A percentile compares a stretch with the other conserved stretches of the same genome.
Conservation (phyloP, 345 rosid species). For the Theobroma cacao region DNA sequence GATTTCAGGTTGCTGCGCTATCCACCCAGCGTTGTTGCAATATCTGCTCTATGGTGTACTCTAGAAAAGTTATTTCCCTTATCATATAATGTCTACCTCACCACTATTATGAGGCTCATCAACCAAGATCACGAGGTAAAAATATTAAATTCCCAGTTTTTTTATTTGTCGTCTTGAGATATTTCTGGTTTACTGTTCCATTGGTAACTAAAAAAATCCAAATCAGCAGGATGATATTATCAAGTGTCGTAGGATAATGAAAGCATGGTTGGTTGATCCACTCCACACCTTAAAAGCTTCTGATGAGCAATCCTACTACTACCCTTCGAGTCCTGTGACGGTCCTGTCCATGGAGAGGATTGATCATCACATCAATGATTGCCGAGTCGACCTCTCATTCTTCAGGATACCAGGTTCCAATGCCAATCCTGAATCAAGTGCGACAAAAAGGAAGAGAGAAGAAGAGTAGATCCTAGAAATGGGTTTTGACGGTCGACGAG, state of each 20-base stretch:
- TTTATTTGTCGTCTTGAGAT: neutral
- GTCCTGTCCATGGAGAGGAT: slow-evolving; percentile 35
- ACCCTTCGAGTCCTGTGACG: slow-evolving; percentile 60
- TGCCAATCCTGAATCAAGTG: neutral
- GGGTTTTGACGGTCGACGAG: neutral
- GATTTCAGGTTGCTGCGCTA: slow-evolving; percentile 44
- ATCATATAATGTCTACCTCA: slow-evolving; percentile 15
- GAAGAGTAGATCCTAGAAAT: neutral
- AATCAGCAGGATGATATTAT: slow-evolving; percentile 29
- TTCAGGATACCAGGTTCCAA: slow-evolving; percentile 24
- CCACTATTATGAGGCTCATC: slow-evolving; percentile 21
- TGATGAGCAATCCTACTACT: slow-evolving; percentile 3
- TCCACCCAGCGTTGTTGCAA: slow-evolving; percentile 54
- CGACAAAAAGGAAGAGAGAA: slow-evolving; percentile 42
- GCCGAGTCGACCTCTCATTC: slow-evolving; percentile 36
- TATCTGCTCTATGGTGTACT: slow-evolving; percentile 41
- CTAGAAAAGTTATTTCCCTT: slow-evolving; percentile 34
- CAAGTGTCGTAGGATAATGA: slow-evolving; percentile 39
- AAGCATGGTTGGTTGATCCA: slow-evolving; percentile 18
- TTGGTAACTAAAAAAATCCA: neutral
- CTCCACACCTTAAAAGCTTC: neutral
- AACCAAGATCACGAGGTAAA: slow-evolving; percentile 37
- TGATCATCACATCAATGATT: slow-evolving; percentile 23
- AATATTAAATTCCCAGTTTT: neutral
- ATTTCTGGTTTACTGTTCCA: neutral